phyloP scores from a whole-genome alignment of 2,329 filamentous ascomycete genomes.

The Fonsecaea multimorphosa region DNA sequence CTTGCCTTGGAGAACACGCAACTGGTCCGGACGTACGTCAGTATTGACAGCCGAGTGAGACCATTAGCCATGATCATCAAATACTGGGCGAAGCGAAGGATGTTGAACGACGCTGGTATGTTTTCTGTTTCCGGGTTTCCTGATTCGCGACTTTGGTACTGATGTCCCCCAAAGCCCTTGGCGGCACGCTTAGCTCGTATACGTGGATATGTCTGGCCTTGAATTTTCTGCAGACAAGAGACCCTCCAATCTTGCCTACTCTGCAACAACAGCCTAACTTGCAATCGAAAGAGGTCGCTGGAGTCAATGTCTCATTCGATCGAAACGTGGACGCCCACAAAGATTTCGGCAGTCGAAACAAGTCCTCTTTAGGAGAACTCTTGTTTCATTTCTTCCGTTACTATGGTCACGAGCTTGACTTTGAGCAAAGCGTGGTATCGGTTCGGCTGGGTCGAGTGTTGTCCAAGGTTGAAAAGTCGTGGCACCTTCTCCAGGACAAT shows the following conservation, averaged over 20 bases:
- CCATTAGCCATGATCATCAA: constrained; percentile 97
- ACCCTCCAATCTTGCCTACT: constrained; percentile 81
- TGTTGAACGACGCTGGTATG: constrained; percentile 95
- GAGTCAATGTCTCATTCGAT: constrained; percentile 76
- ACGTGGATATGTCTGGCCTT: constrained; percentile 99
- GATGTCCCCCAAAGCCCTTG: constrained; percentile 67
- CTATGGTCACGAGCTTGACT: constrained; percentile 92
- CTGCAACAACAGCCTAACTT: constrained; percentile 76
- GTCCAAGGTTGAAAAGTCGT: constrained; percentile 83
- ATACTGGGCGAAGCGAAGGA: constrained; percentile 90
- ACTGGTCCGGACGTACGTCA: constrained; percentile 97
- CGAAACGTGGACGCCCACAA: constrained; percentile 79
- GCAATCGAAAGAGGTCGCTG: constrained; percentile 66
- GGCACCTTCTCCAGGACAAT: constrained; percentile 80
- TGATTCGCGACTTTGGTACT: constrained; percentile 19
- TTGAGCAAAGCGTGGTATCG: constrained; percentile 81
- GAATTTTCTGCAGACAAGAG: constrained; percentile 88
- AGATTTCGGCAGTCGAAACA: constrained; percentile 79
- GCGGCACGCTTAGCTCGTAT: constrained; percentile 94
- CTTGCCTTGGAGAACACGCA: constrained; percentile 93
- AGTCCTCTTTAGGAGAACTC: constrained; percentile 81
- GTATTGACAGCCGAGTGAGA: constrained; percentile 87
- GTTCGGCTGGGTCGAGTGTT: constrained; percentile 80
- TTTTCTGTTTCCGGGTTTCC: constrained; percentile 14
- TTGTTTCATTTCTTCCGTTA: constrained; percentile 95